Evolutionary conservation across 768 basidiomycete species (phyloP).

Genomic region (Macrolepiota albuminosa): DNA sequence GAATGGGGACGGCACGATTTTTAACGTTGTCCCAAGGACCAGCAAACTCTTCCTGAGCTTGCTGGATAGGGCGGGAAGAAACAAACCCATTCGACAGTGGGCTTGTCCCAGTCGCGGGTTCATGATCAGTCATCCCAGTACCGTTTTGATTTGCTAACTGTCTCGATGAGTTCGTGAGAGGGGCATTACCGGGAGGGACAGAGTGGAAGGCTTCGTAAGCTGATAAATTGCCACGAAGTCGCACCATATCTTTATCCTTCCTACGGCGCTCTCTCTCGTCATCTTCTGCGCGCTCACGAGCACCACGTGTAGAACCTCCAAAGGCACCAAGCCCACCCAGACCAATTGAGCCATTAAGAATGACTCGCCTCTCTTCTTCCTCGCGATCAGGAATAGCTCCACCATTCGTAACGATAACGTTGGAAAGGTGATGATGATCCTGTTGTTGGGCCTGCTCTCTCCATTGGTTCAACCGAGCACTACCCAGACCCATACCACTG

Average conservation of each 20-base stretch:
- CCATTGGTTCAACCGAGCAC: slow-evolving; percentile 31
- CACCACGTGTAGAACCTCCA: slow-evolving; percentile 37
- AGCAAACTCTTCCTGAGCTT: too few species aligned
- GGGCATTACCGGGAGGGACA: slow-evolving; percentile 30
- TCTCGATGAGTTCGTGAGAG: slow-evolving; percentile 20
- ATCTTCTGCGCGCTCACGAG: slow-evolving; percentile 60
- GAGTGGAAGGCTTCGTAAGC: slow-evolving; percentile 82
- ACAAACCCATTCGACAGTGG: slow-evolving; percentile 17
- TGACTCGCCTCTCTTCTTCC: slow-evolving; percentile 45
- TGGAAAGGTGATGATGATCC: slow-evolving; percentile 11
- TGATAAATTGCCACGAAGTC: slow-evolving; percentile 35
- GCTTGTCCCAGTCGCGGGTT: slow-evolving; percentile 11
- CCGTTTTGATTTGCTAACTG: slow-evolving; percentile 28
- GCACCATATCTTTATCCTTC: slow-evolving; percentile 47
- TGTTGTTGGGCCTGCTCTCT: slow-evolving; percentile 26
- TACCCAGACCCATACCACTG: slow-evolving; percentile 42
- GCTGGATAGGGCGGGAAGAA: slow-evolving; percentile 2
- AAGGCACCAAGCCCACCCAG: slow-evolving; percentile 32
- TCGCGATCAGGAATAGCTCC: slow-evolving; percentile 20
- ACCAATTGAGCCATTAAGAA: slow-evolving; percentile 25
- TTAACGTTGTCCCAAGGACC: too few species aligned
- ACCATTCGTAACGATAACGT: slow-evolving; percentile 9
- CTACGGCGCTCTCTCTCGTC: slow-evolving; percentile 49
- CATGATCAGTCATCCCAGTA: slow-evolving; percentile 14
- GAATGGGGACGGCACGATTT: background rate